A percentile compares a stretch with the other conserved stretches of the same genome.
Evolutionary conservation across 331 rosid genomes (phyloP).

Genomic region (Rhamnella rubrinervis): DNA sequence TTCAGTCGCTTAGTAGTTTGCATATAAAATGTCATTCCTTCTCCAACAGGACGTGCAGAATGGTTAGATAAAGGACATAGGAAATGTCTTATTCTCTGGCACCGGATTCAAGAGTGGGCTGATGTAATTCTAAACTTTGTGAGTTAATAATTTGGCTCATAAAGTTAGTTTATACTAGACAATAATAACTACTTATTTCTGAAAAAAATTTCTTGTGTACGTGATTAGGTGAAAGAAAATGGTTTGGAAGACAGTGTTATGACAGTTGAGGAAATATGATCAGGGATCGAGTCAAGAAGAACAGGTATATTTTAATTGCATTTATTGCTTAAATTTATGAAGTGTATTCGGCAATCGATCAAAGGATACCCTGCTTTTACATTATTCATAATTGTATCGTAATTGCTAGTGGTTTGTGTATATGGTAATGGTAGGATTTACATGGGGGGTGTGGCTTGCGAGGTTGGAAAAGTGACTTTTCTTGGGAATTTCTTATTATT

Average conservation of each 20-base stretch:
- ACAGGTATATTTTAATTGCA: constrained; percentile 51
- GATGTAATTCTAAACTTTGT: constrained; percentile 72
- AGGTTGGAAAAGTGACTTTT: too few species aligned
- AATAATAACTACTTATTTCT: not conserved
- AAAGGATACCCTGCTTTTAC: too few species aligned
- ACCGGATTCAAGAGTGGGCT: constrained; percentile 92
- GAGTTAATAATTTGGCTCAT: constrained; percentile 30
- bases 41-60: constrained; percentile 79
- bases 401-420: not conserved
- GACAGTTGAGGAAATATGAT: constrained; percentile 85
- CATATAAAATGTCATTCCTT: constrained; percentile 24
- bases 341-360: not conserved
- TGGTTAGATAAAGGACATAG: constrained; percentile 87
- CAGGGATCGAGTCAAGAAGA: constrained; percentile 85
- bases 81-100: constrained; percentile 89
- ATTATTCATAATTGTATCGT: not conserved
- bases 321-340: not conserved
- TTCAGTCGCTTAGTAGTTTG: not conserved
- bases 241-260: constrained; percentile 83
- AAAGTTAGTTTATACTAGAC: constrained; percentile 10
- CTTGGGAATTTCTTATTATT: too few species aligned
- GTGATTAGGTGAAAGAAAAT: constrained; percentile 71
- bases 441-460: too few species aligned
- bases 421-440: too few species aligned
- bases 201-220: constrained; percentile 6